A percentile compares a stretch with the other conserved stretches of the same genome.
phyloP scores from a whole-genome alignment of 345 rosid species.

The Luvunga scandens region DNA sequence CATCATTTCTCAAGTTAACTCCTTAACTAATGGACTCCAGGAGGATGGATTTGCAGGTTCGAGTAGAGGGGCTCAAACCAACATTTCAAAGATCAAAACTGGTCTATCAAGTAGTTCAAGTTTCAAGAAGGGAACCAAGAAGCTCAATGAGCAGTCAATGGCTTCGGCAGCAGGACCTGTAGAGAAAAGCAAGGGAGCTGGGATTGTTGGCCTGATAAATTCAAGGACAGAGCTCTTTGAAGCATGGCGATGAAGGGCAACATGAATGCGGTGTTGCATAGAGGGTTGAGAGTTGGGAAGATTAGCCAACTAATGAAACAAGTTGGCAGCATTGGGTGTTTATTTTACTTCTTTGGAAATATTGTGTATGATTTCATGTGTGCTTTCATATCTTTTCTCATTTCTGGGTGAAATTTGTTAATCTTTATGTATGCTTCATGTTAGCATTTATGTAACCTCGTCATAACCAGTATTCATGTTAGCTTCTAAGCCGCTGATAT shows the following conservation, averaged over 20 bases:
- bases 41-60: conserved; percentile 18
- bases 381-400: neutral
- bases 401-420: conserved; percentile 6
- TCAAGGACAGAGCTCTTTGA: conserved; percentile 66
- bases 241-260: conserved; percentile 67
- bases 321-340: conserved; percentile 22
- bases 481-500: neutral
- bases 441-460: neutral
- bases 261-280: neutral
- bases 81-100: conserved; percentile 18
- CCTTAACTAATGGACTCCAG: conserved; percentile 19
- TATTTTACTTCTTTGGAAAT: conserved; percentile 9
- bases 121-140: conserved; percentile 36
- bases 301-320: conserved; percentile 29
- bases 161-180: conserved; percentile 26
- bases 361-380: conserved; percentile 17
- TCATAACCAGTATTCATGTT: neutral
- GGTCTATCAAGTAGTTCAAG: conserved; percentile 23
- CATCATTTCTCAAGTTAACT: conserved; percentile 36
- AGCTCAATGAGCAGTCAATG: conserved; percentile 31
- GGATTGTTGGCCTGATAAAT: conserved; percentile 47
- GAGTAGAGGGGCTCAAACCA: conserved; percentile 17
- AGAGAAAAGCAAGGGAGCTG: conserved; percentile 37
- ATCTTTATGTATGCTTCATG: neutral
- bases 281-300: conserved; percentile 1